Conservation (phyloP, 306 rosid species). For the Trichosanthes truncata region DNA sequence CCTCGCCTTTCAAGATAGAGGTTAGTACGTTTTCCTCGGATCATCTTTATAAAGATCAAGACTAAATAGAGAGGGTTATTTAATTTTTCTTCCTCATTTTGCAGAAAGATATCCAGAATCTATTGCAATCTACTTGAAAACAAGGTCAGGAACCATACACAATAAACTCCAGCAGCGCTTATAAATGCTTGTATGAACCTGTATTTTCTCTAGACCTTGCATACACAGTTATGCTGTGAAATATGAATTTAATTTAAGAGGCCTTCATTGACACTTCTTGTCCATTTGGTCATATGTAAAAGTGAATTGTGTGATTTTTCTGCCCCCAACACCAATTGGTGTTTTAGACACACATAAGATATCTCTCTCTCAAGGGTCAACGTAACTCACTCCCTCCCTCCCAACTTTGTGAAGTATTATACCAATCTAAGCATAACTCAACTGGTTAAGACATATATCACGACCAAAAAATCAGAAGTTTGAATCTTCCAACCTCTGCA, state of each 20-base stretch:
- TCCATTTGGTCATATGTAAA: neutral
- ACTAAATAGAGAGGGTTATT: neutral
- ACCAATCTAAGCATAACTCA: too few species aligned
- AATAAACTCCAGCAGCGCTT: neutral
- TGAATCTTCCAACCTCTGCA: too few species aligned
- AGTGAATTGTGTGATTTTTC: neutral
- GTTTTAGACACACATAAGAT: neutral
- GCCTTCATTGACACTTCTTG: neutral
- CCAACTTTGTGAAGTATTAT: neutral
- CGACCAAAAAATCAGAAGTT: too few species aligned
- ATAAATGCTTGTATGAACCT: neutral
- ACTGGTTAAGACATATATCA: too few species aligned
- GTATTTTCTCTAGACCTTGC: neutral
- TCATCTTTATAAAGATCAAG: neutral
- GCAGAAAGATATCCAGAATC: slow-evolving; percentile 75
- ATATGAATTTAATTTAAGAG: neutral
- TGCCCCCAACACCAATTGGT: neutral
- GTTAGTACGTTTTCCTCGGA: slow-evolving; percentile 22
- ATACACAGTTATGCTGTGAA: neutral
- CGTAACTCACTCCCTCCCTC: neutral
- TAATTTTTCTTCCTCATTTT: slow-evolving; percentile 16
- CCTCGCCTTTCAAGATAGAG: slow-evolving; percentile 78
- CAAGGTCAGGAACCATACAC: slow-evolving; percentile 13
- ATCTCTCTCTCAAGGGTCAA: neutral
- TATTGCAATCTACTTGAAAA: slow-evolving; percentile 49